Conservation (phyloP, 176 grass and related monocot genomes). For the Coix lacrymajobi region DNA sequence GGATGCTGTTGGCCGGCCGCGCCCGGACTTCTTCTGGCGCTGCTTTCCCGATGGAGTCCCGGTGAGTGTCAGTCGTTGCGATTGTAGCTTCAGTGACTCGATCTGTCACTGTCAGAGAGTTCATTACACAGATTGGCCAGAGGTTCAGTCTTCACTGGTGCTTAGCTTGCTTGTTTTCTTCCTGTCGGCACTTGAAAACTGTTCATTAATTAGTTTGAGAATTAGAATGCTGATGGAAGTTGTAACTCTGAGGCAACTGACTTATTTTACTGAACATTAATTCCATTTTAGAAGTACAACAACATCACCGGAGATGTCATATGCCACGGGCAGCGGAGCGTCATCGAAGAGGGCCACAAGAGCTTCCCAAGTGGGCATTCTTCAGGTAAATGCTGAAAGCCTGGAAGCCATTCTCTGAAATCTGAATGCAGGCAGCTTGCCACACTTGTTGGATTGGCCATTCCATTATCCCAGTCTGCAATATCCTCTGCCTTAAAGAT, state of each 20-base stretch:
- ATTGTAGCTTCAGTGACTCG: neutral
- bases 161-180: neutral
- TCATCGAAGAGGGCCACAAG: neutral
- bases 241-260: neutral
- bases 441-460: neutral
- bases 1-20: neutral
- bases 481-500: neutral
- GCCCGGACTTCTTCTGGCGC: slow-evolving; percentile 4
- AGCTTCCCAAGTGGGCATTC: slow-evolving; percentile 1
- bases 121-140: neutral
- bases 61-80: neutral
- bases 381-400: neutral
- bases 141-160: neutral
- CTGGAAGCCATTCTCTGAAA: neutral
- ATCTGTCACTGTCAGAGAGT: neutral
- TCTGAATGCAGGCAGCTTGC: neutral
- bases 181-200: neutral
- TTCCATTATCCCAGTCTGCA: neutral
- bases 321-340: neutral
- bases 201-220: neutral
- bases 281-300: neutral
- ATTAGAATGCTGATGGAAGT: neutral
- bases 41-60: neutral
- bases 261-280: neutral
- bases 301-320: neutral